Conservation (phyloP, 2,329 filamentous ascomycete genomes). For the Penicillium olsonii region DNA sequence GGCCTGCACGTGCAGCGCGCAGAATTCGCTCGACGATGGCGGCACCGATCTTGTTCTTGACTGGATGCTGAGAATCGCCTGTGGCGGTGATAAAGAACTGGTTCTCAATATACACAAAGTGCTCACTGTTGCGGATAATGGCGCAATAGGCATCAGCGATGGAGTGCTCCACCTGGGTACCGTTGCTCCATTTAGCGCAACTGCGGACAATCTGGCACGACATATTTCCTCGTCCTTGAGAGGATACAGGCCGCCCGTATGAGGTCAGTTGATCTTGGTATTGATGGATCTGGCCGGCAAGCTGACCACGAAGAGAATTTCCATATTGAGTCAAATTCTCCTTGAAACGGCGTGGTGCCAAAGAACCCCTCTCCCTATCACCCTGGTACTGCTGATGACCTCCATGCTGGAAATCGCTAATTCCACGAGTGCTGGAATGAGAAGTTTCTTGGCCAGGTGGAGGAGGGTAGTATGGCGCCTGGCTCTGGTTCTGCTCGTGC, state of each 20-base stretch:
- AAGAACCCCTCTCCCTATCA: conserved; percentile 34
- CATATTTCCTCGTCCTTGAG: conserved; percentile 35
- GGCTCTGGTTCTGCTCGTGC: conserved; percentile 16
- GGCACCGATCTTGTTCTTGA: conserved; percentile 86
- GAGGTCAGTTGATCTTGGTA: conserved; percentile 42
- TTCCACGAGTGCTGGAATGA: conserved; percentile 36
- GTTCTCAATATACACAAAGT: conserved; percentile 97
- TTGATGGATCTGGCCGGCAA: conserved; percentile 47
- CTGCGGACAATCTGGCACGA: conserved; percentile 64
- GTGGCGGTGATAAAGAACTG: conserved; percentile 98
- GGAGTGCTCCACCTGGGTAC: conserved; percentile 78
- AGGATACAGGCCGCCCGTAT: conserved; percentile 22
- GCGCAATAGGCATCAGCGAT: conserved; percentile 84
- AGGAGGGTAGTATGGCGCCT: conserved; percentile 45
- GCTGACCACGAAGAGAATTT: conserved; percentile 40
- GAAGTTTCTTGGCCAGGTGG: conserved; percentile 37
- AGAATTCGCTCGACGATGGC: conserved; percentile 91
- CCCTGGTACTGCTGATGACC: conserved; percentile 37
- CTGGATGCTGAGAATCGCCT: conserved; percentile 76
- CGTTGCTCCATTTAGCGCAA: conserved; percentile 94
- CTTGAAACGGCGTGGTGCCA: conserved; percentile 37
- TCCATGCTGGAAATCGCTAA: conserved; percentile 34
- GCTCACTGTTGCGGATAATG: conserved; percentile 81
- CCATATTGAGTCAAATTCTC: conserved; percentile 42
- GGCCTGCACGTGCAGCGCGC: conserved; percentile 73